phyloP scores from a whole-genome alignment of 164 flowering plant genomes.

The Paratinospora sagittata region DNA sequence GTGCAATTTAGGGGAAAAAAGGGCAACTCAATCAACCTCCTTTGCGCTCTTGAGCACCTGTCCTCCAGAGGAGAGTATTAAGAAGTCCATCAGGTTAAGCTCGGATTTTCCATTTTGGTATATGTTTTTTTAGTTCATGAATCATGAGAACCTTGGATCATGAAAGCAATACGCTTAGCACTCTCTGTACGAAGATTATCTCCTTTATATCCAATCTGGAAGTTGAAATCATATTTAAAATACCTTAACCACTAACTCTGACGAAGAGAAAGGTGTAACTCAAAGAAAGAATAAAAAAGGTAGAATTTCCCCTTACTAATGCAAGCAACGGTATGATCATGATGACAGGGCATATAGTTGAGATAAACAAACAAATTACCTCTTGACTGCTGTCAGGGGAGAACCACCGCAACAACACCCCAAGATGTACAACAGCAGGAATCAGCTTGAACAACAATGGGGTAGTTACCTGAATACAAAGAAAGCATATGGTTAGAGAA shows the following conservation, averaged over 20 bases:
- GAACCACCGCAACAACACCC: constrained; percentile 81
- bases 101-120: constrained; percentile 31
- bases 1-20: not conserved
- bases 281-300: not conserved
- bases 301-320: not conserved
- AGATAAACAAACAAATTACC: constrained; percentile 32
- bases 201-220: constrained; percentile 81
- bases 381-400: constrained; percentile 57
- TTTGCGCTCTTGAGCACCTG: constrained; percentile 55
- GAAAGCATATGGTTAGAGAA: not conserved
- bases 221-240: constrained; percentile 30
- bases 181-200: constrained; percentile 71
- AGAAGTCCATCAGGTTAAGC: constrained; percentile 50
- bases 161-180: constrained; percentile 72
- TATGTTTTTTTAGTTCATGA: constrained; percentile 46
- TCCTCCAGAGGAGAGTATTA: constrained; percentile 51
- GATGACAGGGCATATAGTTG: not conserved
- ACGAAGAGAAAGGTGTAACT: constrained; percentile 1
- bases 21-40: constrained; percentile 44
- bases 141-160: constrained; percentile 79
- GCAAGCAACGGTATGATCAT: not conserved
- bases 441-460: constrained; percentile 90
- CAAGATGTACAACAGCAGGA: constrained; percentile 89
- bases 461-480: constrained; percentile 69
- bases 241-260: constrained; percentile 23